Conservation (phyloP, 805 yeast genomes). For the Starmerella davenportii region DNA sequence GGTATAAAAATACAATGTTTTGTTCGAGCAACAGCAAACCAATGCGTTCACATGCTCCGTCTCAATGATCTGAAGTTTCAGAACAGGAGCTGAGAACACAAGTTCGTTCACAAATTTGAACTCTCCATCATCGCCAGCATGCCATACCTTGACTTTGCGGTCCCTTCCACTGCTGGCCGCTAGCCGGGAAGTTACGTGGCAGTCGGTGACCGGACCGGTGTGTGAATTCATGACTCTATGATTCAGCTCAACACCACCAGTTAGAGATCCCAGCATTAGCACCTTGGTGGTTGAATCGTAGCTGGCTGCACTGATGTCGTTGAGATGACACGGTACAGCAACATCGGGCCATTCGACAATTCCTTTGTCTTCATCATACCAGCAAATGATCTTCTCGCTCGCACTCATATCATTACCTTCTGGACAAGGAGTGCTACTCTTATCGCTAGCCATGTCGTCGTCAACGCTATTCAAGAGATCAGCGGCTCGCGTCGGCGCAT, state of each 20-base stretch:
- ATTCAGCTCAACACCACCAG: slow-evolving; percentile 7
- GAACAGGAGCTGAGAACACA: slow-evolving; percentile 9
- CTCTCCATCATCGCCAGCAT: slow-evolving; percentile 2
- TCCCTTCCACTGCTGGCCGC: slow-evolving; percentile 12
- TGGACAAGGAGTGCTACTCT: background rate
- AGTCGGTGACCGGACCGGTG: slow-evolving; percentile 14
- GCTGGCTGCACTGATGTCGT: slow-evolving; percentile 4
- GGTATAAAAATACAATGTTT: slow-evolving; percentile 39
- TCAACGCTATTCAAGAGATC: background rate
- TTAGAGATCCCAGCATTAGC: slow-evolving; percentile 7
- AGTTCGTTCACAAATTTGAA: slow-evolving; percentile 47
- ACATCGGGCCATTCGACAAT: slow-evolving; percentile 5
- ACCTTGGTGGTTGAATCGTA: background rate
- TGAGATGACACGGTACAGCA: background rate
- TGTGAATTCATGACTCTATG: slow-evolving; percentile 10
- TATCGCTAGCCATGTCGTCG: background rate
- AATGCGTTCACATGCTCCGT: slow-evolving; percentile 7
- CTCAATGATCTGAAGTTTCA: slow-evolving; percentile 10
- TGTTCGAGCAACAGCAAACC: slow-evolving; percentile 40
- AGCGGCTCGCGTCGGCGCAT: background rate
- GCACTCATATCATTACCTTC: background rate
- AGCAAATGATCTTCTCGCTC: slow-evolving; percentile 1
- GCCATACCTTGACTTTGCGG: slow-evolving; percentile 15
- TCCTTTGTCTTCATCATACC: slow-evolving; percentile 4
- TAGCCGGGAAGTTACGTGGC: slow-evolving; percentile 2